Evolutionary conservation across 1,284 basidiomycete species (phyloP).

Genomic region (Porogramme epimiltina): DNA sequence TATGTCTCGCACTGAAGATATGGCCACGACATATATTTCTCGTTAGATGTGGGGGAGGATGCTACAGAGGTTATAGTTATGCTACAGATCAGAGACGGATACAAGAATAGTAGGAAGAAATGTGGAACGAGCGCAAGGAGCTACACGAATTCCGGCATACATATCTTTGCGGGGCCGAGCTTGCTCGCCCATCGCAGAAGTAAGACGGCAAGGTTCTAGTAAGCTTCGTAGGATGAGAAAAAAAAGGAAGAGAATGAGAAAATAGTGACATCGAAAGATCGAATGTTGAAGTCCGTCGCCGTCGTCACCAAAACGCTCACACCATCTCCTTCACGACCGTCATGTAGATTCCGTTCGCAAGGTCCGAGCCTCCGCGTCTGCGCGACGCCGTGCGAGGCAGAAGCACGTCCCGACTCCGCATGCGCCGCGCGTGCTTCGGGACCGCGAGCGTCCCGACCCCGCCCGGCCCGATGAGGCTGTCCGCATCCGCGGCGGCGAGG

Average conservation of each 20-base stretch:
- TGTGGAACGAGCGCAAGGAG: neutral
- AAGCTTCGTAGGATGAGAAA: too few relatives aligned
- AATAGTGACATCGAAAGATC: too few relatives aligned
- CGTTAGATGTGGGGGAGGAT: neutral
- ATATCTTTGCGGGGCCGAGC: too few relatives aligned
- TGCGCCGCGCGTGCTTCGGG: constrained; percentile 20
- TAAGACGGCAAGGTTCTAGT: too few relatives aligned
- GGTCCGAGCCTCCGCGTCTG: constrained; percentile 17
- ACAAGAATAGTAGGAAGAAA: neutral
- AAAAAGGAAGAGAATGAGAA: too few relatives aligned
- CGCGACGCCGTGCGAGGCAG: constrained; percentile 18
- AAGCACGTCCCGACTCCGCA: constrained; percentile 28
- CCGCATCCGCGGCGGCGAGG: constrained; percentile 5
- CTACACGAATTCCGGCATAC: too few relatives aligned
- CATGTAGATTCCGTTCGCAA: constrained; percentile 38
- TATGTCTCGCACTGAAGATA: neutral
- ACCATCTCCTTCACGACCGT: constrained; percentile 41
- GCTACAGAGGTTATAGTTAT: constrained; percentile 4
- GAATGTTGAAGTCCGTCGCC: too few relatives aligned
- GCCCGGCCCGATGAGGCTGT: neutral
- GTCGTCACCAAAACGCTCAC: constrained; percentile 7
- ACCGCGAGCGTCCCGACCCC: constrained; percentile 11
- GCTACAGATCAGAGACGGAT: neutral
- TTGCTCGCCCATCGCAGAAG: too few relatives aligned
- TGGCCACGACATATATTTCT: neutral